phyloP scores from a whole-genome alignment of 83 land plant species.

The Picea abies region DNA sequence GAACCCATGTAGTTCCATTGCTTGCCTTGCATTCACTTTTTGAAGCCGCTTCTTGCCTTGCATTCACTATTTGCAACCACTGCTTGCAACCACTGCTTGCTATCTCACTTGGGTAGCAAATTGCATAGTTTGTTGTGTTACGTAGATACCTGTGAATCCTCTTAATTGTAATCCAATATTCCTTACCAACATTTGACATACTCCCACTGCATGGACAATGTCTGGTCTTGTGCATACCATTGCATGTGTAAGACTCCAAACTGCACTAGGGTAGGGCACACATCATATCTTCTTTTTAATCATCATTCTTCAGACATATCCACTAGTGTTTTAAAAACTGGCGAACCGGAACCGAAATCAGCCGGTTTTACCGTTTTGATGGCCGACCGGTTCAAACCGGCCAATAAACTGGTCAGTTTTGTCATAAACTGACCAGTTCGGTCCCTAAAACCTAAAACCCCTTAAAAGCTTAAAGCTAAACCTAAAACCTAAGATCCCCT shows the following conservation, averaged over 20 bases:
- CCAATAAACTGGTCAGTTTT: too few species aligned
- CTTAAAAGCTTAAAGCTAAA: too few species aligned
- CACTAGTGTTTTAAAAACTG: too few species aligned
- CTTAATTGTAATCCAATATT: not conserved
- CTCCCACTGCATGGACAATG: not conserved
- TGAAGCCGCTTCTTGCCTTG: too few species aligned
- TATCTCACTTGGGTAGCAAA: not conserved
- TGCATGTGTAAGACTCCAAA: not conserved
- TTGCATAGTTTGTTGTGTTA: not conserved
- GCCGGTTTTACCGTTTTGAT: too few species aligned
- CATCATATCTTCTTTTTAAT: not conserved
- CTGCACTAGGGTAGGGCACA: not conserved
- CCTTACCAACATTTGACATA: not conserved
- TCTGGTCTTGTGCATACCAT: not conserved
- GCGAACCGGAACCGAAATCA: too few species aligned
- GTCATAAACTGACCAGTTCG: too few species aligned
- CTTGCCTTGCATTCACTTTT: too few species aligned
- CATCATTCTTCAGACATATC: not conserved
- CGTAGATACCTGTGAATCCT: not conserved
- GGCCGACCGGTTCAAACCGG: too few species aligned
- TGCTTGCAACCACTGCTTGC: too few species aligned
- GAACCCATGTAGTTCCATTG: not conserved
- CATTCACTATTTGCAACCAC: not conserved
- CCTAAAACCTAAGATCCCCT: too few species aligned
- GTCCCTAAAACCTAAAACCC: too few species aligned